A percentile compares a stretch with the other conserved stretches of the same genome.
These are phyloP conservation scores for Arabidopsis arenosa DNA, from an alignment of 345 rosid species.

Conservation along the genomic window DNA sequence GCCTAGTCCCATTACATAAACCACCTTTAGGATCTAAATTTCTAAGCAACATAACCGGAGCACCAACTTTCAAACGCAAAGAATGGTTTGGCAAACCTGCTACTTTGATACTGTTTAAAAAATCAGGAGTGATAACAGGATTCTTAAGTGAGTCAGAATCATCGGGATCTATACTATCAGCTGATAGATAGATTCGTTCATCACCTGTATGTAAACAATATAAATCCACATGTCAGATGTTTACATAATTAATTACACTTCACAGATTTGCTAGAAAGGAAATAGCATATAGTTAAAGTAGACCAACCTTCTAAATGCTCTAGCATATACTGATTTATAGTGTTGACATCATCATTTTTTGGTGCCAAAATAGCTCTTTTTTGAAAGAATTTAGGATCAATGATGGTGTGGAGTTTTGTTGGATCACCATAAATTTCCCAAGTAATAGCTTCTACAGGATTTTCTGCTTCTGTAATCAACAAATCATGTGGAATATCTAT, in stretches of 20 bases:
- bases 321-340: no score
- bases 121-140: background rate
- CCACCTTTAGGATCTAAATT: background rate
- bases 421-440: background rate
- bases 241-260: no score
- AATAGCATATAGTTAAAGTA: no score
- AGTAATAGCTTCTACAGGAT: background rate
- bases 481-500: background rate
- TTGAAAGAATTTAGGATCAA: no score
- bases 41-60: background rate
- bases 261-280: no score
- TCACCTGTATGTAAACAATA: background rate
- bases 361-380: no score
- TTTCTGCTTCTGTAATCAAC: background rate
- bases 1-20: background rate
- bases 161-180: background rate
- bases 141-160: background rate
- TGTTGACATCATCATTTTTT: no score
- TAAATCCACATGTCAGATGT: no score
- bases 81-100: background rate
- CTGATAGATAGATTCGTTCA: background rate
- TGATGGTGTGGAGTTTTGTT: no score
- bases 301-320: no score
- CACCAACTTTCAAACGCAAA: no score
- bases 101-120: background rate